Evolutionary conservation across 1,284 basidiomycete genomes (phyloP).

Genomic region (Cryptococcus sp.): DNA sequence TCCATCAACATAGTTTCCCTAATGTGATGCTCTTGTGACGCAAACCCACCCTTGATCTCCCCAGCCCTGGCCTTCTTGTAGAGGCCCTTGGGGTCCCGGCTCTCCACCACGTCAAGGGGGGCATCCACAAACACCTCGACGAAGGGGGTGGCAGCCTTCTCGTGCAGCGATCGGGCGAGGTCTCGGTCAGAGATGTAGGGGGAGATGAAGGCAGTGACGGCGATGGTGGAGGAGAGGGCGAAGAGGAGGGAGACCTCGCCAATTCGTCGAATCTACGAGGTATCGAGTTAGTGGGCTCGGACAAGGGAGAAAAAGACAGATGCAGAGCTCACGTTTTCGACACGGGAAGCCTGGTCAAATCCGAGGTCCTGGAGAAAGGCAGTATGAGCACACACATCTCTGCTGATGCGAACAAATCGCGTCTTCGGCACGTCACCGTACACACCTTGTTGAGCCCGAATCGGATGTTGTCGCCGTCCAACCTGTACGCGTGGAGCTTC

Average conservation of each 20-base stretch:
- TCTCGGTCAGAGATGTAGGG: constrained; percentile 89
- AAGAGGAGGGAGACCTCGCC: constrained; percentile 97
- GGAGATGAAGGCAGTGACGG: constrained; percentile 96
- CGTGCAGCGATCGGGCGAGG: constrained; percentile 79
- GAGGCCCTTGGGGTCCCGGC: constrained; percentile 93
- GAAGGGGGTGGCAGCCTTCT: constrained; percentile 66
- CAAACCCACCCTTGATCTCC: constrained; percentile 81
- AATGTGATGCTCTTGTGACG: too few relatives aligned
- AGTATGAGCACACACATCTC: neutral
- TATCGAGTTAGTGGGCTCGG: neutral
- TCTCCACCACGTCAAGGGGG: constrained; percentile 80
- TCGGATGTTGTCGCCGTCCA: constrained; percentile 96
- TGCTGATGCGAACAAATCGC: neutral
- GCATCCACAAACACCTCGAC: constrained; percentile 95
- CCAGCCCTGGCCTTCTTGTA: constrained; percentile 97
- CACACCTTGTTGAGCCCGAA: constrained; percentile 86
- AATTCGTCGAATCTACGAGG: constrained; percentile 73
- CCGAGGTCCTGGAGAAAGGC: constrained; percentile 65
- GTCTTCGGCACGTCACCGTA: neutral
- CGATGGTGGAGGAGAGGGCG: constrained; percentile 77
- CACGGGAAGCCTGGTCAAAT: constrained; percentile 89
- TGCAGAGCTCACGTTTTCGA: constrained; percentile 66
- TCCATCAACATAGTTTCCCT: too few relatives aligned
- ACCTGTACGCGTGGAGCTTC: constrained; percentile 79
- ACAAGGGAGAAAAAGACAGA: neutral